Base-by-base conservation (phyloP, 768 basidiomycete genomes). In the Phallus indusiatus region DNA sequence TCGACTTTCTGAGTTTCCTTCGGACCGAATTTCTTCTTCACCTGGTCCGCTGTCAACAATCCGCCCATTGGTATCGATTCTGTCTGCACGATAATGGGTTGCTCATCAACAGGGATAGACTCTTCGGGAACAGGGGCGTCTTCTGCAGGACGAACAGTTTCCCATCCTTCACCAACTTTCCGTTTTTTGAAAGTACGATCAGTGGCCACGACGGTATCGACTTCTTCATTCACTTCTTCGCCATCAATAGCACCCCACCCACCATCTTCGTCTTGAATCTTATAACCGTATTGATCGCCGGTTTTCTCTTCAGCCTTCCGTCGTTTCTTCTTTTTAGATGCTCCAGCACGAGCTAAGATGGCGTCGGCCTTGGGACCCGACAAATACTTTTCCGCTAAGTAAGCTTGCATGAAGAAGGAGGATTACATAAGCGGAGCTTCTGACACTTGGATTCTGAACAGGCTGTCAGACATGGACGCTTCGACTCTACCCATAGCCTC, bases 321-420 rank as follows among this genome's bases (percentile, higher is more conserved):
- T 72, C 88, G 91, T 75, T 86, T 89, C 72, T 86, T 86, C 68
- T 73, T 71, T 60, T 70, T 72, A 16, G 78, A 79, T 0, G 75
- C 73, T 1, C 73, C 76, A 0, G 80, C 70, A 49, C 82, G 82
- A 3, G 93, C 77, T 8, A 97, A 78, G 62, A 98, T 98, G 6
- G 92, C 94, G 64, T 97, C 95, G 1, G 94, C 93, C 67, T 97
- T 98, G 0, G 91, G 84, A 0, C 95, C 95, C 5, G 93, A 85
- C 94, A 97, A 95, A 75, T 98, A 98, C 62, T 90, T 91, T 63
- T 86, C 81, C 0, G 91, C 91, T 17, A 94, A 80, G 69, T 94
- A 94, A 21, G 89, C 77, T 69, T 92, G 86, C 75, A 94, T 79
- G 46, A 9, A 33, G 57, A 36, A 55, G 42, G n/a, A 42, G 12